A percentile compares a stretch with the other conserved stretches of the same genome.
phyloP scores from a whole-genome alignment of 805 yeast genomes.

The Yarrowia sp. region DNA sequence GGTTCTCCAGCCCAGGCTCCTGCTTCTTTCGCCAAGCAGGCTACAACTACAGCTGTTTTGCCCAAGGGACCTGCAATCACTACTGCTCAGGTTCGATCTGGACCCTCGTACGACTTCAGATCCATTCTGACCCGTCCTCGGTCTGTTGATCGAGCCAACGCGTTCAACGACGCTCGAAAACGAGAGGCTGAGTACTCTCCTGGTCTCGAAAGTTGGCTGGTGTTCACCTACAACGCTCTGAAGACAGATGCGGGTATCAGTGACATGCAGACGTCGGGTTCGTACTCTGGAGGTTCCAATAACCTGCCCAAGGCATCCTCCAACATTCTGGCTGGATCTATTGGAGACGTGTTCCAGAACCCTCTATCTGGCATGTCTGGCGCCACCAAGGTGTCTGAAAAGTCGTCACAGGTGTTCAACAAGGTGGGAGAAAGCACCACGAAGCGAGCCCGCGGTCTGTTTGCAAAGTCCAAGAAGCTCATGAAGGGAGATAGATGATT shows the following conservation, averaged over 20 bases:
- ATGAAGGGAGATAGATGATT: slow-evolving; percentile 39
- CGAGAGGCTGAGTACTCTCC: slow-evolving; percentile 49
- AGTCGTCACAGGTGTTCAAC: slow-evolving; percentile 41
- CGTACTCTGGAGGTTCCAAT: slow-evolving; percentile 32
- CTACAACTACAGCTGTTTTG: slow-evolving; percentile 15
- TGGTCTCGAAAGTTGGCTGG: slow-evolving; percentile 50
- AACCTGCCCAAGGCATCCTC: slow-evolving; percentile 42
- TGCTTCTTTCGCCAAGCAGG: slow-evolving; percentile 16
- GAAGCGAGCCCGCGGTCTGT: slow-evolving; percentile 48
- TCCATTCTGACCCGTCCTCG: slow-evolving; percentile 46
- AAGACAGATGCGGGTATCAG: slow-evolving; percentile 23
- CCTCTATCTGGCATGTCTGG: slow-evolving; percentile 40
- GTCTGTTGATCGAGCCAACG: slow-evolving; percentile 46
- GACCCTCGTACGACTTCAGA: slow-evolving; percentile 46
- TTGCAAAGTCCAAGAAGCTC: slow-evolving; percentile 48
- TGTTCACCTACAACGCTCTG: slow-evolving; percentile 37
- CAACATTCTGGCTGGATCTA: slow-evolving; percentile 19
- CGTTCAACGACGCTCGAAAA: slow-evolving; percentile 46
- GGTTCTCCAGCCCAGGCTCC: slow-evolving; percentile 20
- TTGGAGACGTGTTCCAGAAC: slow-evolving; percentile 42
- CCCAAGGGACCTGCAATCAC: slow-evolving; percentile 37
- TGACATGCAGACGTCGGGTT: slow-evolving; percentile 43
- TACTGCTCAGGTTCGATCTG: slow-evolving; percentile 32
- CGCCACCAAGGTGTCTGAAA: slow-evolving; percentile 36
- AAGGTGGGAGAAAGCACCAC: slow-evolving; percentile 50